Conservation (phyloP, 495 filamentous ascomycete genomes). For the Penicillium egyptiacum region DNA sequence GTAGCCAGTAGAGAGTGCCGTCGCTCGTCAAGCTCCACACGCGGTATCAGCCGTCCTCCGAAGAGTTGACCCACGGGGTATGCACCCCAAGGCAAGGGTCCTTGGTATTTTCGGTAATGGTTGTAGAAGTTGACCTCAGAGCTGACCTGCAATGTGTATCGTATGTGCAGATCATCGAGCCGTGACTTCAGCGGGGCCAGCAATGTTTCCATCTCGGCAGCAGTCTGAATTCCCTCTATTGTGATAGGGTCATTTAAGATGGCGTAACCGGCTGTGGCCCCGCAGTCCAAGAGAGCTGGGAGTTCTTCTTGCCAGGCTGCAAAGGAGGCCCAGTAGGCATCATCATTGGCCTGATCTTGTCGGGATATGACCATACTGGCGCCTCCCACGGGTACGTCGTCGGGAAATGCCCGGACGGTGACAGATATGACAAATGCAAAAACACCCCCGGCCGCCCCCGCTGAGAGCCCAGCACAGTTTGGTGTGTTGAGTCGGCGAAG, state of each 20-base stretch:
- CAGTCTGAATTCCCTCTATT: constrained; percentile 3
- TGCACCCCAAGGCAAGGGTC: constrained; percentile 2
- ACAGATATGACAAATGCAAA: constrained; percentile 4
- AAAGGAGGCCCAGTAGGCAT: constrained; percentile 3
- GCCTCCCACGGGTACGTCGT: constrained; percentile 1
- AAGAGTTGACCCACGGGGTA: constrained; percentile 1
- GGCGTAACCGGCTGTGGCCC: constrained; percentile 2
- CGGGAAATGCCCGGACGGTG: constrained; percentile 2
- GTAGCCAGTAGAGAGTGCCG: constrained; percentile 3
- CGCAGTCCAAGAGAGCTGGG: constrained; percentile 3
- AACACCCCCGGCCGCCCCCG: constrained; percentile 1
- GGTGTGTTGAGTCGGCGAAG: background rate
- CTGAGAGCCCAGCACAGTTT: background rate
- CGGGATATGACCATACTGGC: constrained; percentile 3
- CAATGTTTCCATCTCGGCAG: constrained; percentile 3
- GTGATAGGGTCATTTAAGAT: constrained; percentile 4
- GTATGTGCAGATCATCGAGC: constrained; percentile 1
- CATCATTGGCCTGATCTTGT: constrained; percentile 4
- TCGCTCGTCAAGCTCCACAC: constrained; percentile 4
- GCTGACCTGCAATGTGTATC: constrained; percentile 2
- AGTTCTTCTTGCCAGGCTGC: constrained; percentile 1
- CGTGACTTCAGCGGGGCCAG: constrained; percentile 1
- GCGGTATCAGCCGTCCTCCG: constrained; percentile 1
- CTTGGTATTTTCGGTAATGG: constrained; percentile 3
- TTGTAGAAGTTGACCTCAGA: background rate